Evolutionary conservation across 2,329 filamentous ascomycete species (phyloP), one percentile per base, ranked within the genome.

Genomic region (Fusarium ramigenum): DNA sequence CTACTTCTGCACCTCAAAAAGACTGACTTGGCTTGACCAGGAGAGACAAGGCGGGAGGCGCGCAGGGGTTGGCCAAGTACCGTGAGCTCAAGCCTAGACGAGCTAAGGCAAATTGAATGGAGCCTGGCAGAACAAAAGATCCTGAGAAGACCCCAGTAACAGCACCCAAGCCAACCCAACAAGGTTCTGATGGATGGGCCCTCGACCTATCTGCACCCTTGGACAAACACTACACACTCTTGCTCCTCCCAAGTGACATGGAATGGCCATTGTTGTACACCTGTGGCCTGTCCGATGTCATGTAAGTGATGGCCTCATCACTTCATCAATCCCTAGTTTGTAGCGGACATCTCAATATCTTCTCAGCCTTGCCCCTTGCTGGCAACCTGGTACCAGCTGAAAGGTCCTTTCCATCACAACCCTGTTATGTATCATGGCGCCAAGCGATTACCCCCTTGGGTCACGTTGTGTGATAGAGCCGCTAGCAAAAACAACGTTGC

Each of bases 41-140:
- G 56, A 60, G 57, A 60, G 68, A 70, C 67, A 70, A 60, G 66
- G 59, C 65, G 64, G 62, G 69, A 77, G 70, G 67, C 58, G 68
- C 60, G 63, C 71, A 74, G 71, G 71, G 71, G 67, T 69, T 56
- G 40, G 57, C 39, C 67, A 74, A 74, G 71, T 73, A 74, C 71
- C 71, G 71, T 58, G 63, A 65, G 71, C 59, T 49, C 42, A 69
- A 60, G 34, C 54, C 30, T 28, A 70, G 57, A 42, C 56, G 54
- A 60, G 57, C 57, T 52, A 68, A 59, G 63, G 43, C 36, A 68
- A 63, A 69, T 68, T 65, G 56, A 61, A 69, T 66, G 64, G 67
- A 62, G 56, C 71, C 50, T 64, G 69, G 65, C 50, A 73, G 39
- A 64, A 60, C 67, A 72, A 72, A 73, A 74, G 68, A 63, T 66